These are phyloP conservation scores for Pleochaeta shiraiana DNA, from an alignment of 2,329 filamentous ascomycete genomes.

Conservation along the genomic window DNA sequence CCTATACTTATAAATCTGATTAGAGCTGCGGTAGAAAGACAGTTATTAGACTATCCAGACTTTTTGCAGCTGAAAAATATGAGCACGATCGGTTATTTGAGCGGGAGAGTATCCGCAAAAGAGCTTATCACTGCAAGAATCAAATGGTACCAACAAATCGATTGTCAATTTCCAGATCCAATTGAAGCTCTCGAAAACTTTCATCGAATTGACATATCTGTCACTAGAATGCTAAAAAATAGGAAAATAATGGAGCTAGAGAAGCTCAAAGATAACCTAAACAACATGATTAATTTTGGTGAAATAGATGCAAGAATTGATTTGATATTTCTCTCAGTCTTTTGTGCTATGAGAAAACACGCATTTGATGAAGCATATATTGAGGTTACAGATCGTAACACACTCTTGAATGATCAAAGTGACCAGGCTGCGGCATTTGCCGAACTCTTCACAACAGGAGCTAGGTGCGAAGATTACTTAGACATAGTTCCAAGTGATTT, in stretches of 20 bases:
- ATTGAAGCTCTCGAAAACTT: slow-evolving; percentile 20
- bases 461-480: slow-evolving; percentile 39
- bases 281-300: slow-evolving; percentile 5
- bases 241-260: slow-evolving; percentile 8
- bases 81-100: slow-evolving; percentile 21
- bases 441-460: slow-evolving; percentile 39
- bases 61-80: slow-evolving; percentile 20
- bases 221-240: slow-evolving; percentile 9
- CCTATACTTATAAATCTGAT: slow-evolving; percentile 7
- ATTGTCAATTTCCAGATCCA: slow-evolving; percentile 18
- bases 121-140: slow-evolving; percentile 20
- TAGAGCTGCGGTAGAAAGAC: slow-evolving; percentile 6
- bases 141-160: slow-evolving; percentile 22
- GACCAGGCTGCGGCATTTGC: slow-evolving; percentile 42
- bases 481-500: slow-evolving; percentile 29
- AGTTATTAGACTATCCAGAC: slow-evolving; percentile 9
- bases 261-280: slow-evolving; percentile 8
- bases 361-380: slow-evolving; percentile 40
- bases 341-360: slow-evolving; percentile 31
- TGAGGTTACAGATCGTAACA: slow-evolving; percentile 40
- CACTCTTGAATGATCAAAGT: slow-evolving; percentile 35
- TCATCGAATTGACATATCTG: slow-evolving; percentile 15
- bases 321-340: slow-evolving; percentile 32
- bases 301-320: slow-evolving; percentile 27
- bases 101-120: slow-evolving; percentile 19